These are phyloP conservation scores for Pythium aquatile DNA, from an alignment of 352 stramenopile genomes.

Conservation along the genomic window DNA sequence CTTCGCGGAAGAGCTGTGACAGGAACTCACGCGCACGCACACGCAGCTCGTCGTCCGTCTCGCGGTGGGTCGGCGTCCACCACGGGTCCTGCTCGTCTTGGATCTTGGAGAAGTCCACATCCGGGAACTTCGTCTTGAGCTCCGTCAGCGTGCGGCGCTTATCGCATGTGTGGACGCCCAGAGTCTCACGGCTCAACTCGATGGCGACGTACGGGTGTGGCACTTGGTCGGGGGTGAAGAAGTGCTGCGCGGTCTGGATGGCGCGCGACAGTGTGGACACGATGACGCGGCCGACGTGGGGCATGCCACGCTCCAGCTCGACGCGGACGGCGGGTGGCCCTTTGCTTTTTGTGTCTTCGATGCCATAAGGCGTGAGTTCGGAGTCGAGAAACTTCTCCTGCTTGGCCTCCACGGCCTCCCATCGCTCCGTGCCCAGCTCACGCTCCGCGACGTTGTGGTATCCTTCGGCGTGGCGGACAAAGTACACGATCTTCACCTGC, in stretches of 20 bases:
- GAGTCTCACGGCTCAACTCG: conserved; percentile 62
- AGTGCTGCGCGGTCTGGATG: conserved; percentile 68
- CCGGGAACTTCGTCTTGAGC: conserved; percentile 50
- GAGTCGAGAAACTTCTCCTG: conserved; percentile 61
- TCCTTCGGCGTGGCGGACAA: conserved; percentile 77
- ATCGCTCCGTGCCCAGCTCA: conserved; percentile 46
- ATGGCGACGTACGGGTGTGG: conserved; percentile 48
- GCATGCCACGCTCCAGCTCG: conserved; percentile 56
- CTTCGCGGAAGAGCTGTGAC: conserved; percentile 45
- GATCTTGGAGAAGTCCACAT: conserved; percentile 61
- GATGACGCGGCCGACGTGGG: conserved; percentile 54
- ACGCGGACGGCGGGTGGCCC: conserved; percentile 30
- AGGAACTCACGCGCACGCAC: conserved; percentile 48
- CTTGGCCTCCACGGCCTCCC: conserved; percentile 62
- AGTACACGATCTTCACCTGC: conserved; percentile 69
- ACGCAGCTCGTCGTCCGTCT: conserved; percentile 61
- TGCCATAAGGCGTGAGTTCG: conserved; percentile 56
- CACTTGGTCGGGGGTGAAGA: conserved; percentile 44
- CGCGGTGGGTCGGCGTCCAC: conserved; percentile 57
- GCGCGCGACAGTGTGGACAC: conserved; percentile 68
- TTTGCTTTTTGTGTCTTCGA: conserved; percentile 47
- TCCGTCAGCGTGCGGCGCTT: conserved; percentile 46
- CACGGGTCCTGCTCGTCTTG: conserved; percentile 49
- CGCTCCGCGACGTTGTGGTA: conserved; percentile 66
- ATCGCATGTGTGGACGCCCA: conserved; percentile 69